Conservation (phyloP, 140 eudicot species). For the Bidens hawaiensis region DNA sequence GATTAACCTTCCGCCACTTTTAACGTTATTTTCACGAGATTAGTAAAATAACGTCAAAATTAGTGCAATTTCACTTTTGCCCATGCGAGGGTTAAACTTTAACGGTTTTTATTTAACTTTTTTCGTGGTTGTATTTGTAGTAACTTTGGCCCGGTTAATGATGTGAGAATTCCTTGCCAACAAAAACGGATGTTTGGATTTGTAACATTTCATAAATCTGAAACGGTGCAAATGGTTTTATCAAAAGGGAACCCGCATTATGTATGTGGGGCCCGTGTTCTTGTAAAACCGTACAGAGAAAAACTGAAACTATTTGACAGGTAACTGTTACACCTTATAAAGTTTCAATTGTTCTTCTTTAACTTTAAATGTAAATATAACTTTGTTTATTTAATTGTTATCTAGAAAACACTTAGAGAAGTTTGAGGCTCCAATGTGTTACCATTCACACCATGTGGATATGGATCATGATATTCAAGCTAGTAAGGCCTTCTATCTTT, state of each 20-base stretch:
- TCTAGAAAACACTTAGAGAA: slow-evolving; percentile 68
- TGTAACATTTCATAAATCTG: slow-evolving; percentile 59
- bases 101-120: background rate
- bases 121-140: slow-evolving; percentile 30
- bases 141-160: slow-evolving; percentile 65
- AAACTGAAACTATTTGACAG: slow-evolving; percentile 56
- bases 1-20: too few species aligned
- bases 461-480: slow-evolving; percentile 50
- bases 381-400: background rate
- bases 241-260: slow-evolving; percentile 67
- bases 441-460: slow-evolving; percentile 34
- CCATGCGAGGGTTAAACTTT: too few species aligned
- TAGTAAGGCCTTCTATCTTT: slow-evolving; percentile 36
- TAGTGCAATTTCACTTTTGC: too few species aligned
- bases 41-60: too few species aligned
- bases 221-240: slow-evolving; percentile 56
- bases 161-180: slow-evolving; percentile 87
- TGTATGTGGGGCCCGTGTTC: slow-evolving; percentile 81
- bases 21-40: too few species aligned
- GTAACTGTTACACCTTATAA: slow-evolving; percentile 16
- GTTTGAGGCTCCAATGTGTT: slow-evolving; percentile 42
- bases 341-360: background rate
- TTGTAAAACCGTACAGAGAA: slow-evolving; percentile 79
- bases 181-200: slow-evolving; percentile 83
- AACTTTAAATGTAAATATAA: background rate